A percentile compares a stretch with the other conserved stretches of the same genome.
phyloP scores from a whole-genome alignment of 1,284 basidiomycete genomes.

The Heliocybe sulcata region DNA sequence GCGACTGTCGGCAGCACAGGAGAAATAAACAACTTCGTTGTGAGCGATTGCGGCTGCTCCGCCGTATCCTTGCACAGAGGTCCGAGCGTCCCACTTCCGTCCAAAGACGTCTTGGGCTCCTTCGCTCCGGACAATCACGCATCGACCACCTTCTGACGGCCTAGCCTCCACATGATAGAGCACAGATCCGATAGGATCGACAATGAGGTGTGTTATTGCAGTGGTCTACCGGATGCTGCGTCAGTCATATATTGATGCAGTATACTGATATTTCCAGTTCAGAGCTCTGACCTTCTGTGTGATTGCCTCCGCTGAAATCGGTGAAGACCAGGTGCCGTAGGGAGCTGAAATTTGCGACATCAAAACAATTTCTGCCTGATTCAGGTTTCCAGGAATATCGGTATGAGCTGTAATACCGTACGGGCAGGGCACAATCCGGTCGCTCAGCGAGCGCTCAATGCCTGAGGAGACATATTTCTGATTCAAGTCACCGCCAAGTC shows the following conservation, averaged over 20 bases:
- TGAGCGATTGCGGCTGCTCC: constrained; percentile 44
- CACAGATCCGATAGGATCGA: constrained; percentile 41
- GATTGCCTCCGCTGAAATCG: constrained; percentile 41
- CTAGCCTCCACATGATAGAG: constrained; percentile 58
- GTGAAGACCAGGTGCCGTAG: constrained; percentile 56
- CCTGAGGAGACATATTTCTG: too few relatives aligned
- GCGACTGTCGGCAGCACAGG: constrained; percentile 40
- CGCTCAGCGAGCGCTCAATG: too few relatives aligned
- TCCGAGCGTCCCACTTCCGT: constrained; percentile 46
- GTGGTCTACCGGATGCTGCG: constrained; percentile 25
- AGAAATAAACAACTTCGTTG: constrained; percentile 46
- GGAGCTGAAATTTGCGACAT: constrained; percentile 26
- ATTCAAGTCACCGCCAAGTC: too few relatives aligned
- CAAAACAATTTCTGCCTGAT: constrained; percentile 5
- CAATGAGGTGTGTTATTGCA: constrained; percentile 38
- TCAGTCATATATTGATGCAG: background rate
- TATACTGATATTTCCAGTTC: background rate
- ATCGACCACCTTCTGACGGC: constrained; percentile 53
- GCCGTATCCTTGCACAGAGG: constrained; percentile 50
- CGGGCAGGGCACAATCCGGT: too few relatives aligned
- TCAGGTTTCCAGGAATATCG: too few relatives aligned
- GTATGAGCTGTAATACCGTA: too few relatives aligned
- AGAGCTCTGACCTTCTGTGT: constrained; percentile 2
- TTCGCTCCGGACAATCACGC: constrained; percentile 44
- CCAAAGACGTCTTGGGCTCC: constrained; percentile 42